phyloP scores from a whole-genome alignment of 1,284 basidiomycete genomes.

The Tilletia indica region DNA sequence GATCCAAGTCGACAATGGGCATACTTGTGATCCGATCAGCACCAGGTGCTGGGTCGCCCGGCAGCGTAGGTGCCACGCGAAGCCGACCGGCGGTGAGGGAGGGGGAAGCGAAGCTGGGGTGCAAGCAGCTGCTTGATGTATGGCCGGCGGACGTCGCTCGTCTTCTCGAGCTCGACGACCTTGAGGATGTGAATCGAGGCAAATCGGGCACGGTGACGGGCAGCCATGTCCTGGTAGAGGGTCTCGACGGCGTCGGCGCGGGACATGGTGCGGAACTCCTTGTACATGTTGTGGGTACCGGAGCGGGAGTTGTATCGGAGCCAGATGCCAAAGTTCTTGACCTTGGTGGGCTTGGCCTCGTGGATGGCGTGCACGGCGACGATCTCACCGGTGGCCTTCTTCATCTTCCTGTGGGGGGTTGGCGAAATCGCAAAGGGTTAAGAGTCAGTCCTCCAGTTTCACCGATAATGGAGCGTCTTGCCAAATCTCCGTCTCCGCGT shows the following conservation, averaged over 20 bases:
- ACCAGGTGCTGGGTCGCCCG: slow-evolving; percentile 59
- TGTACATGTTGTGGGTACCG: slow-evolving; percentile 62
- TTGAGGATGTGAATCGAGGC: slow-evolving; percentile 95
- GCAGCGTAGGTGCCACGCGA: slow-evolving; percentile 57
- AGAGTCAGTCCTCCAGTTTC: neutral
- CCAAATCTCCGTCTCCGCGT: no score
- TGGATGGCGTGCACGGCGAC: slow-evolving; percentile 83
- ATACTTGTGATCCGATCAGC: slow-evolving; percentile 35
- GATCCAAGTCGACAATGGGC: no score
- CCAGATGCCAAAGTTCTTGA: slow-evolving; percentile 99
- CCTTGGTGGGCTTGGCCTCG: slow-evolving; percentile 95
- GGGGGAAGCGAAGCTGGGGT: slow-evolving; percentile 93
- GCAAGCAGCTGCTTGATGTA: slow-evolving; percentile 95
- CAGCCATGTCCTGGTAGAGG: slow-evolving; percentile 99
- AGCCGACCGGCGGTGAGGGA: slow-evolving; percentile 75
- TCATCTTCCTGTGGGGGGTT: slow-evolving; percentile 89
- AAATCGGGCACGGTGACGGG: slow-evolving; percentile 97
- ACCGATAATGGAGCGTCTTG: no score
- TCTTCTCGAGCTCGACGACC: slow-evolving; percentile 89
- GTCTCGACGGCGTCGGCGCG: slow-evolving; percentile 93
- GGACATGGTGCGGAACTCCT: slow-evolving; percentile 93
- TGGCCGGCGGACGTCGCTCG: slow-evolving; percentile 74
- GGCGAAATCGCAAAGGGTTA: neutral
- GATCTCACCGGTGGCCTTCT: slow-evolving; percentile 98
- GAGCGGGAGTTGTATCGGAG: slow-evolving; percentile 75